Evolutionary conservation across 208 protist species (phyloP), one percentile per base, ranked within the genome.

Genomic region (Trypanosoma cruzi): DNA sequence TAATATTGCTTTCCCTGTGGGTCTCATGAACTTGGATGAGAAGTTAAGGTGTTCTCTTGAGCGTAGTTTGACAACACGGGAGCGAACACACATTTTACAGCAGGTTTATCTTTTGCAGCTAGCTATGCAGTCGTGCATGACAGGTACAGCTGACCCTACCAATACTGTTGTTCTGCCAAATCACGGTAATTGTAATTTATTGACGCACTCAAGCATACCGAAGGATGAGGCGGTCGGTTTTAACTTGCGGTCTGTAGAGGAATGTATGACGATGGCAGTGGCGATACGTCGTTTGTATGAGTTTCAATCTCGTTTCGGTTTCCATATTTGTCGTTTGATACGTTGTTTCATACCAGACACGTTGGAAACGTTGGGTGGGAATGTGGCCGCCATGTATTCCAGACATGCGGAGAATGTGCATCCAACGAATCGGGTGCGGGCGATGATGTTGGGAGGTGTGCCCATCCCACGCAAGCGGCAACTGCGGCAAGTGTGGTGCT

Each of bases 41-140:
- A 68, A 85, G 61, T 77, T 86, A 40, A 73, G 79, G 56, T 55
- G 62, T 22, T 68, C 73, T 20, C 68, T 87, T 5, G 76, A 82
- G 63, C 81, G 81, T 32, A 85, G 68, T 66, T 75, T 90, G 53
- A 83, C 81, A 26, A 22, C 61, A 29, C 78, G 81, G 8, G 85
- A 90, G 58, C 63, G 79, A 24, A 74, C 64, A 37, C 85, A 90
- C 55, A 68, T 81, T 16, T 36, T 90, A 18, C 81, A 87, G 72
- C 75, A 78, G 20, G 54, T 80, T 20, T 68, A 87, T 44, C 77
- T 90, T 22, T 36, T 74, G 50, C 34, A 66, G 49, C 28, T 83
- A 4, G 81, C 79, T 10, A 24, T 56, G 11, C 20, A 58, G n/a
- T 66, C 59, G 13, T 34, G 62, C 8, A 66, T 89, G 29, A 66